These are phyloP conservation scores for Porogramme epimiltina DNA, from an alignment of 1,284 basidiomycete species.

Conservation along the genomic window DNA sequence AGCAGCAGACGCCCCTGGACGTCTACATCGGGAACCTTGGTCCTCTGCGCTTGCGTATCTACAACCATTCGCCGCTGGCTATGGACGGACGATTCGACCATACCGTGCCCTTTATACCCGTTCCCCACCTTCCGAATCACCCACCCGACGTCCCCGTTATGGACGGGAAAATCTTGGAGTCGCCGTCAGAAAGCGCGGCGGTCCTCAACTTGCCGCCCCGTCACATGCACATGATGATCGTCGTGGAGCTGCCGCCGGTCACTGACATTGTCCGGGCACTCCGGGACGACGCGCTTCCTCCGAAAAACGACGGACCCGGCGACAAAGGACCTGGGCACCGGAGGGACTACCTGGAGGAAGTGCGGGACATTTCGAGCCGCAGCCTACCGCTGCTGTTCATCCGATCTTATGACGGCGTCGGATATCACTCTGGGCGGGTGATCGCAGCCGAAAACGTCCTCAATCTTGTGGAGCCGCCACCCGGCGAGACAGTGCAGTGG, in stretches of 20 bases:
- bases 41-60: conserved; percentile 73
- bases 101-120: conserved; percentile 39
- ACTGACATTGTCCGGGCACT: conserved; percentile 72
- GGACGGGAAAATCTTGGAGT: not conserved
- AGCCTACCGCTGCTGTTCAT: conserved; percentile 75
- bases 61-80: conserved; percentile 60
- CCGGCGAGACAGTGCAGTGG: conserved; percentile 19
- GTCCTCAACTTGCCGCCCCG: conserved; percentile 39
- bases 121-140: conserved; percentile 30
- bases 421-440: conserved; percentile 83
- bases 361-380: conserved; percentile 50
- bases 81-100: conserved; percentile 45
- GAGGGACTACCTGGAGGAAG: conserved; percentile 15
- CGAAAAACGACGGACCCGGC: conserved; percentile 35
- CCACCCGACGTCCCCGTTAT: conserved; percentile 18
- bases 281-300: conserved; percentile 61
- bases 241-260: conserved; percentile 77
- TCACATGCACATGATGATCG: conserved; percentile 64
- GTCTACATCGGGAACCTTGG: conserved; percentile 90
- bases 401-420: conserved; percentile 74
- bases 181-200: not conserved
- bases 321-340: conserved; percentile 20
- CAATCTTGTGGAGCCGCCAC: conserved; percentile 56
- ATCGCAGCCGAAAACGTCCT: conserved; percentile 84
- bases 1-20: conserved; percentile 70